phyloP scores from a whole-genome alignment of 73 alveolate genomes.

The Halteria grandinella region DNA sequence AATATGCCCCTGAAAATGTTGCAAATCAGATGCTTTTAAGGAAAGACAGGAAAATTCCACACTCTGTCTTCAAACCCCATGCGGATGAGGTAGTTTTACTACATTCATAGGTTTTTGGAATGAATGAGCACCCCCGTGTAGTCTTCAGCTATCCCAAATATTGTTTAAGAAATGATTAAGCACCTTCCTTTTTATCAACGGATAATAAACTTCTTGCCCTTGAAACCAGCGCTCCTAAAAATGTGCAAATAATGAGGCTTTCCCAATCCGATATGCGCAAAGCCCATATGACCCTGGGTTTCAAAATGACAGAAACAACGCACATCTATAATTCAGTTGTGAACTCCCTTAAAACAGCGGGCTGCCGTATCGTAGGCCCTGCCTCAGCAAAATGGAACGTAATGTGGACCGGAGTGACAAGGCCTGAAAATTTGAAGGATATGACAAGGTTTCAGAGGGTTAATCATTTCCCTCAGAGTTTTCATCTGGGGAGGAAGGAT shows the following conservation, averaged over 20 bases:
- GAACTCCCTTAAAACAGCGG: slow-evolving; percentile 79
- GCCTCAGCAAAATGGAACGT: slow-evolving; percentile 60
- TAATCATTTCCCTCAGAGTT: slow-evolving; percentile 87
- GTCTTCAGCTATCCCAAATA: slow-evolving; percentile 34
- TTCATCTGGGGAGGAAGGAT: slow-evolving; percentile 82
- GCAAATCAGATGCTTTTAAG: slow-evolving; percentile 12
- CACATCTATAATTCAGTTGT: slow-evolving; percentile 76
- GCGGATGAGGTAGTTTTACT: background rate
- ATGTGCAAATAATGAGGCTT: background rate
- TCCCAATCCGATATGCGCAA: background rate
- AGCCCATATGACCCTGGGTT: slow-evolving; percentile 10
- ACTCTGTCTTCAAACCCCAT: slow-evolving; percentile 53
- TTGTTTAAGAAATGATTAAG: slow-evolving; percentile 17
- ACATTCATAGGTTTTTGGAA: background rate
- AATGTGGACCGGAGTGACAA: slow-evolving; percentile 74
- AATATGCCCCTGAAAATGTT: background rate
- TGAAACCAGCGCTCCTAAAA: background rate
- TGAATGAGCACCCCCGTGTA: background rate
- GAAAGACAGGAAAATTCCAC: slow-evolving; percentile 66
- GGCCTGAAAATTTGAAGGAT: slow-evolving; percentile 48
- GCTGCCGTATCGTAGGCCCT: slow-evolving; percentile 53
- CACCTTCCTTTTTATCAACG: slow-evolving; percentile 12
- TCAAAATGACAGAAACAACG: slow-evolving; percentile 63
- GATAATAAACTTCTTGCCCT: background rate
- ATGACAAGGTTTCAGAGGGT: slow-evolving; percentile 23